Evolutionary conservation across 148 eudicot species (phyloP), one percentile per base, ranked within the genome.

Genomic region (Rhododendron williamsianum): DNA sequence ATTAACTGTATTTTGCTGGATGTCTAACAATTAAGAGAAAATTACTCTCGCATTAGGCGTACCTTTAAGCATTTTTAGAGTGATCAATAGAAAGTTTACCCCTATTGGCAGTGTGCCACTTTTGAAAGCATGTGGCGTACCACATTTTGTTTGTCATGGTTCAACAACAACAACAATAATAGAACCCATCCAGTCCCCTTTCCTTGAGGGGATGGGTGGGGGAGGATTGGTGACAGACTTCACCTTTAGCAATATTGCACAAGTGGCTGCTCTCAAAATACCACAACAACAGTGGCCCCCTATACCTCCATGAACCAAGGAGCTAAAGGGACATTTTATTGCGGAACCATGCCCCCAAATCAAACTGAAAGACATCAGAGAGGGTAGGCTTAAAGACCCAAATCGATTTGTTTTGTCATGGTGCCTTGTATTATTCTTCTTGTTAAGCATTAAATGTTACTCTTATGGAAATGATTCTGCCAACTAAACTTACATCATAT

Each of bases 401-500:
- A 49, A 52, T 52, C 56, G 1, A 15, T 25, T 67, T 25, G 73
- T 67, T 67, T 67, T 67, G 1, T 67, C 73, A 25, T 67, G 73
- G 15, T 9, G 35, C 33, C 35, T 25, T 25, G 73, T 67, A 65
- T 25, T n/a, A 25, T 69, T 23, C 27, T 58, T 58, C 72, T 65
- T 67, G 27, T 67, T 25, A 25, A 67, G 73, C 73, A 67, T 67
- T 67, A n/a, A 25, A 25, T 76, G 79, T 36, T 41, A 41, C 43
- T 73, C 38, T 73, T 6, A 35, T 0, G 25, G 51, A 41, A 76
- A 76, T 36, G 25, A 76, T 76, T 76, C 27, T 76, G 79, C 49
- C 79, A 36, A 76, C 19, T 41, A 76, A 76, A 36, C 79, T 41
- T 76, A 41, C 79, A 16, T 76, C n/a, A 16, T 81, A 25, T 88